Base-by-base conservation (phyloP, 2,329 filamentous ascomycete genomes). In the Aspergillus niger region DNA sequence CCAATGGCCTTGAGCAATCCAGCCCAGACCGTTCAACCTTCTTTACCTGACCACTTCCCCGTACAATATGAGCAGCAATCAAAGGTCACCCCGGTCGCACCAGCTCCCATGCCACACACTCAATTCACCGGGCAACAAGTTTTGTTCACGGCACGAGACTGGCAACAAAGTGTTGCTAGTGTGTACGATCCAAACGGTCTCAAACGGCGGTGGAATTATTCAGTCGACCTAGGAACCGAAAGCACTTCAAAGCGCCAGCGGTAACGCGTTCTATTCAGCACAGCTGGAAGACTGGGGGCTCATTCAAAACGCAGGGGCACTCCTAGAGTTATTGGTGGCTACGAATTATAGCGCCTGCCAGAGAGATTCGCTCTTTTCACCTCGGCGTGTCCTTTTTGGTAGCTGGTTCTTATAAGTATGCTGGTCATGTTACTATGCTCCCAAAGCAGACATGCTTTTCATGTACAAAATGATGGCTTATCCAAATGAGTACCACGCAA, bases 91-190 rank as follows among this genome's bases (percentile, higher is more conserved):
- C 62, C 70, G 38, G 66, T 74, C 43, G 59, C 74, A 6, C 64
- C 69, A 28, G 62, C 68, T n/a, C 75, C 74, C 6, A 66, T 74
- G 10, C 66, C 72, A 22, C 77, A 77, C 47, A 63, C 72, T 22
- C 64, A 74, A 26, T 74, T 73, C 56, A 71, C 69, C 55, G 64
- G 67, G 47, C 72, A 70, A 15, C 72, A 69, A n/a, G 69, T 77
- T 15, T 65, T 79, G 20, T 78, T 81, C 36, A 79, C 77, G 8
- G 77, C 79, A 10, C 72, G 77, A 55, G 78, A 81, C 55, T 81
- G 79, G 79, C 79, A 81, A 60, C 77, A 79, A 63, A 80, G 77
- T 61, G 79, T 81, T 60, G 79, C 79, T 15, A 81, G 79, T 63
- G 79, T 81, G 8, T 80, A 76, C 64, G 79, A 80, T 63, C 76